These are phyloP conservation scores for Eucalyptus sideroxylon DNA, from an alignment of 345 rosid species.

Conservation along the genomic window DNA sequence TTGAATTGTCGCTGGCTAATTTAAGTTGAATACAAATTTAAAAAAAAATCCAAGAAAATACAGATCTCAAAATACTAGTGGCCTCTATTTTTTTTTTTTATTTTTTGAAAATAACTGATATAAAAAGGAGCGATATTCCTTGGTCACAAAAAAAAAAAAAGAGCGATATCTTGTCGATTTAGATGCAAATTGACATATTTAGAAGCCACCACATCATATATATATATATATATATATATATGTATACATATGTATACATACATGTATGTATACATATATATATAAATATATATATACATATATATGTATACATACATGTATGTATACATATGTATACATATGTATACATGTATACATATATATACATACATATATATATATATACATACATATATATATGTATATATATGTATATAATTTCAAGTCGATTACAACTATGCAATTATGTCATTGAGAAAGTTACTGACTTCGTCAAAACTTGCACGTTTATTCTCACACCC, in stretches of 20 bases:
- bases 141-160: background rate
- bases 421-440: background rate
- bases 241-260: too few species aligned
- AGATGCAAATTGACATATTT: background rate
- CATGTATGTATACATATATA: rapidly evolving
- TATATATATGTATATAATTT: background rate
- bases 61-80: background rate
- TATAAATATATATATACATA: too few species aligned
- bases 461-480: background rate
- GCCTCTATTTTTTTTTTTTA: background rate
- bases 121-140: background rate
- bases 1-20: background rate
- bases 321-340: too few species aligned
- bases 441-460: background rate
- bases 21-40: background rate
- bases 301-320: too few species aligned
- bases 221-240: too few species aligned
- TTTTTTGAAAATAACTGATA: background rate
- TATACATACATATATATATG: too few species aligned
- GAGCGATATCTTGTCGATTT: background rate
- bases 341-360: too few species aligned
- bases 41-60: background rate
- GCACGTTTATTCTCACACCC: background rate
- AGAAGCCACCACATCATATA: background rate
- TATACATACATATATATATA: too few species aligned